Percentiles rank a stretch among this genome's conserved stretches.
These are phyloP conservation scores for Anacardium occidentale DNA, from an alignment of 345 rosid genomes.

Conservation along the genomic window DNA sequence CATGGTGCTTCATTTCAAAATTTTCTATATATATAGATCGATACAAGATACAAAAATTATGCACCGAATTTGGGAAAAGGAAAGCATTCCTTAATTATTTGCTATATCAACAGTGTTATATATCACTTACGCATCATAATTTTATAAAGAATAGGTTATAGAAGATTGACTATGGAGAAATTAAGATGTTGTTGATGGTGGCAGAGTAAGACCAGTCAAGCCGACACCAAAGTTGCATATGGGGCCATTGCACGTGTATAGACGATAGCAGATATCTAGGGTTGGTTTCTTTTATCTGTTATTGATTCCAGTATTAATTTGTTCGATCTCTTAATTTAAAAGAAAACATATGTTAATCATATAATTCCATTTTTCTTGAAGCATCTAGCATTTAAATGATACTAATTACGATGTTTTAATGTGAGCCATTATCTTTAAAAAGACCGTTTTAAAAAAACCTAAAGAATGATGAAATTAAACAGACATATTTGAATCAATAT, in stretches of 20 bases:
- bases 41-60: too few relatives aligned
- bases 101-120: too few relatives aligned
- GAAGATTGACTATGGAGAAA: slow-evolving; percentile 25
- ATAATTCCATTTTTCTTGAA: not conserved
- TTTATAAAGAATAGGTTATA: not conserved
- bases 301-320: not conserved
- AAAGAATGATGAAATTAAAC: slow-evolving; percentile 20
- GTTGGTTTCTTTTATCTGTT: not conserved
- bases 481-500: not conserved
- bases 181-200: slow-evolving; percentile 39
- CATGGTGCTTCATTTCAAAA: too few relatives aligned
- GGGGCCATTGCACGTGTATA: slow-evolving; percentile 65
- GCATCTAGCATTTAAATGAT: not conserved
- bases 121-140: too few relatives aligned
- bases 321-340: slow-evolving; percentile 19
- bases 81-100: too few relatives aligned
- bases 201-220: slow-evolving; percentile 53
- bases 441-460: not conserved
- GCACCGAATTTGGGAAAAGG: too few relatives aligned
- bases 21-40: too few relatives aligned
- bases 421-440: slow-evolving; percentile 11
- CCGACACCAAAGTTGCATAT: slow-evolving; percentile 47
- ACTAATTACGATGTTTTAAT: not conserved
- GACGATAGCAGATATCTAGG: slow-evolving; percentile 33
- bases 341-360: slow-evolving; percentile 7